These are phyloP conservation scores for Apiospora koreana DNA, from an alignment of 2,329 filamentous ascomycete genomes.

Conservation along the genomic window DNA sequence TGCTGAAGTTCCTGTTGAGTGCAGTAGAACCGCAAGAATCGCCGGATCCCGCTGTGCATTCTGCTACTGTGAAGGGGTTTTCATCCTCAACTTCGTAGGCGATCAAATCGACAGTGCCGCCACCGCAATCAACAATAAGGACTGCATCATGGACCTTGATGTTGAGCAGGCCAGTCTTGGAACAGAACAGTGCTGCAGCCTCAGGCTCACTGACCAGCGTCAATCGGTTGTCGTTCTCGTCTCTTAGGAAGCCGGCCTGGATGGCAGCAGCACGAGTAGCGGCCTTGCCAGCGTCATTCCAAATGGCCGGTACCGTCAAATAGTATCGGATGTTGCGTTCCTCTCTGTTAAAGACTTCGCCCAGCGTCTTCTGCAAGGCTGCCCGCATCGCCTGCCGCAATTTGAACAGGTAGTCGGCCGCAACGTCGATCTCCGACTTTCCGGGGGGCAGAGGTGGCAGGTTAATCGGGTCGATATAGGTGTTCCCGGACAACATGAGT, in stretches of 20 bases:
- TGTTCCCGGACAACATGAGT: slow-evolving; percentile 97
- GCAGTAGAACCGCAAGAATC: slow-evolving; percentile 11
- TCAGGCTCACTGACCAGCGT: slow-evolving; percentile 96
- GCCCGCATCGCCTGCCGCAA: slow-evolving; percentile 95
- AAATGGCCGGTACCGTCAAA: slow-evolving; percentile 97
- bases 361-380: slow-evolving; percentile 92
- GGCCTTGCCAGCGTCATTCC: slow-evolving; percentile 98
- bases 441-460: slow-evolving; percentile 93
- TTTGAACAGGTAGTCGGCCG: slow-evolving; percentile 99
- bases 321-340: slow-evolving; percentile 98
- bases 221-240: slow-evolving; percentile 95
- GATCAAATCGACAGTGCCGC: slow-evolving; percentile 14
- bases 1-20: slow-evolving; percentile 12
- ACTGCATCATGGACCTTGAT: slow-evolving; percentile 84
- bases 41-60: slow-evolving; percentile 10
- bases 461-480: slow-evolving; percentile 99
- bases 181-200: slow-evolving; percentile 95
- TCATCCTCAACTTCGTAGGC: slow-evolving; percentile 12
- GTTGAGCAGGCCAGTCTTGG: slow-evolving; percentile 93
- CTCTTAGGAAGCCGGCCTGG: slow-evolving; percentile 92
- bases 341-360: slow-evolving; percentile 96
- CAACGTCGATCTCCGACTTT: slow-evolving; percentile 98
- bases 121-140: slow-evolving; percentile 12
- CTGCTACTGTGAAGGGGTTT: slow-evolving; percentile 11
- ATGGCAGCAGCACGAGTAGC: slow-evolving; percentile 94